phyloP scores from a whole-genome alignment of 2,329 filamentous ascomycete genomes.

The Juglanconis oblonga region DNA sequence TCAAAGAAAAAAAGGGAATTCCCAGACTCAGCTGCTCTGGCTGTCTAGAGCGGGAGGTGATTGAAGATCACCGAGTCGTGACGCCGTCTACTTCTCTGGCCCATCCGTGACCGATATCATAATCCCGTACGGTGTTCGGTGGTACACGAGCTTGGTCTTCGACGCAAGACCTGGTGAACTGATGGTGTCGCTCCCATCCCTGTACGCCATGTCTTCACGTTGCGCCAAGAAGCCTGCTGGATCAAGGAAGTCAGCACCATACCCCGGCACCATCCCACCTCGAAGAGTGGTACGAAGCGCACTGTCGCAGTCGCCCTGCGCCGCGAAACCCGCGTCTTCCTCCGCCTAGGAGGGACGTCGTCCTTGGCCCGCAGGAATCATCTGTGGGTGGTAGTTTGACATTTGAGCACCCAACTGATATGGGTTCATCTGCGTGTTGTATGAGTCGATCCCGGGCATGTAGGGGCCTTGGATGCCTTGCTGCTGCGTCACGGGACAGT shows the following conservation, averaged over 20 bases:
- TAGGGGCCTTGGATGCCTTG: constrained; percentile 50
- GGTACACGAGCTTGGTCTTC: neutral
- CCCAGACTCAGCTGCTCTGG: neutral
- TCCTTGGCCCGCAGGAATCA: constrained; percentile 53
- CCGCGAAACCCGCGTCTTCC: neutral
- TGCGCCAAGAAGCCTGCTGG: neutral
- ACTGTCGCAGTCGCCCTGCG: neutral
- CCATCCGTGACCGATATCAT: too few species aligned
- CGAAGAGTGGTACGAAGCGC: neutral
- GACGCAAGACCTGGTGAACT: too few species aligned
- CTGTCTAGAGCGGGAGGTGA: too few species aligned
- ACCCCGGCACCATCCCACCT: too few species aligned
- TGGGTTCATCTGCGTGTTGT: constrained; percentile 55
- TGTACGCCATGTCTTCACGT: neutral
- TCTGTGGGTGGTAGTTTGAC: constrained; percentile 41
- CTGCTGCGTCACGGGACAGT: constrained; percentile 91
- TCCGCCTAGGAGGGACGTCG: constrained; percentile 53
- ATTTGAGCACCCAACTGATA: constrained; percentile 57
- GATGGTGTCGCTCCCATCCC: neutral
- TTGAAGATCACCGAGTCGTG: too few species aligned
- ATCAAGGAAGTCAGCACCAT: neutral
- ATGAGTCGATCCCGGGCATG: constrained; percentile 52
- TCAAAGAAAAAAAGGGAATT: neutral
- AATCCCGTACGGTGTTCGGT: too few species aligned
- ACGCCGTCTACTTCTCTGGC: too few species aligned